Base-by-base conservation (phyloP, 225 moss, liverwort and hornwort genomes). In the Polytrichum formosum region DNA sequence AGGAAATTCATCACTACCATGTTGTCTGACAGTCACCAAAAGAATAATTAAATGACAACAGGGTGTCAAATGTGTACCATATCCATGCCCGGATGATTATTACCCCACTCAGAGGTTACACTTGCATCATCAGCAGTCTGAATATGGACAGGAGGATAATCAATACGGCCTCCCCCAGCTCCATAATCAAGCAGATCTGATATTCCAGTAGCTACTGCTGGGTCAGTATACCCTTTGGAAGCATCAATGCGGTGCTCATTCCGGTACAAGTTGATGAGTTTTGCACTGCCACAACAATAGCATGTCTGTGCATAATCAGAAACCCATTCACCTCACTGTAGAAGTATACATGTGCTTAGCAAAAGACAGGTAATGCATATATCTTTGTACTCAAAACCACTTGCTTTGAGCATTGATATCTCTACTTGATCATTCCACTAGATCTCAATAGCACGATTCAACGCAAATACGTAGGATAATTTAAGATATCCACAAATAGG, bases 151-250 rank as follows among this genome's bases (percentile, higher is more conserved):
- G 97, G 88, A 28, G 90, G 83, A 27, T 87, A 88, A 26, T 86
- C 84, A 18, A 85, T 74, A 73, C 77, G 76, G 59, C 76, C 82
- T 46, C 81, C 73, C 72, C 85, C 91, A 56, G 80, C 74, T 71
- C 84, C 83, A 63, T 71, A 54, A 67, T 94, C 90, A 70, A 98
- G 78, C 25, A 98, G 88, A 71, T 94, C 98, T 75, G 98, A 94
- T 83, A 98, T 98, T 69, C 98, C 98, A 28, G 88, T 88, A 33
- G 94, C 94, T 72, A 92, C 88, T 61, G 98, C 98, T 54, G 98
- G 98, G 83, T 98, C 98, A 82, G 82, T 92, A 23, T 89, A 88
- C 65, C 92, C 90, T 70, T 81, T 77, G 62, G 76, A 71, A 67
- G 86, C 82, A 83, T 94, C 92, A 54, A 98, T 94, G 55, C 88